Base-by-base conservation (phyloP, 305 asterid species). In the Fraxinus angustifolia region DNA sequence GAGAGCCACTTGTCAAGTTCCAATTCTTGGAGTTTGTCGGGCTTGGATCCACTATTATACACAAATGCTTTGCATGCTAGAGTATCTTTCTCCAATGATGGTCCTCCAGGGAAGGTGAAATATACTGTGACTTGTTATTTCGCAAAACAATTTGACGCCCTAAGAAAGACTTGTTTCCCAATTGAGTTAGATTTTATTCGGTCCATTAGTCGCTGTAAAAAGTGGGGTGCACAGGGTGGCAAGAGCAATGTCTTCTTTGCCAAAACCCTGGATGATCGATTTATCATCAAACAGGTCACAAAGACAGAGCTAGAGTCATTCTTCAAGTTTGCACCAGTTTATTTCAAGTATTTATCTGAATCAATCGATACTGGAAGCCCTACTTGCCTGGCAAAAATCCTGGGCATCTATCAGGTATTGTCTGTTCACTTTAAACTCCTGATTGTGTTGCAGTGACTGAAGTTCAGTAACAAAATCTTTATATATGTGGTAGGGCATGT, bases 151-250 rank as follows among this genome's bases (percentile, higher is more conserved):
- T 92, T 94, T 80, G 98, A 91, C 84, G 87, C 90, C 76, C 87
- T 94, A 84, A 90, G 98, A 84, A 88, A 82, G 83, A 84, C 71
- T 76, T 91, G 92, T 86, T 88, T 90, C 82, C 91, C 93, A 33
- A 82, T 83, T 74, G 95, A 92, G 85, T 73, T 90, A 73, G 97
- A 94, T 82, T 94, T 89, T 76, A 75, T 94, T 81, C 94, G 94
- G 65, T 91, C 97, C 79, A 90, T 94, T 65, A 87, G 98, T 82
- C 97, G 95, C 73, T 94, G 98, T 84, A 94, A 90, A 88, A 94
- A 90, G 84, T 94, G 98, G 98, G 96, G 98, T 83, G 98, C 98
- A 71, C 97, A 92, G 87, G 97, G 97, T 84, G 97, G 97, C 84
- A 93, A 93, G 90, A 93, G 95, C 90, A 92, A 92, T 81, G 97